phyloP scores from a whole-genome alignment of 2,329 filamentous ascomycete species.

The Leptographium wingfieldii region DNA sequence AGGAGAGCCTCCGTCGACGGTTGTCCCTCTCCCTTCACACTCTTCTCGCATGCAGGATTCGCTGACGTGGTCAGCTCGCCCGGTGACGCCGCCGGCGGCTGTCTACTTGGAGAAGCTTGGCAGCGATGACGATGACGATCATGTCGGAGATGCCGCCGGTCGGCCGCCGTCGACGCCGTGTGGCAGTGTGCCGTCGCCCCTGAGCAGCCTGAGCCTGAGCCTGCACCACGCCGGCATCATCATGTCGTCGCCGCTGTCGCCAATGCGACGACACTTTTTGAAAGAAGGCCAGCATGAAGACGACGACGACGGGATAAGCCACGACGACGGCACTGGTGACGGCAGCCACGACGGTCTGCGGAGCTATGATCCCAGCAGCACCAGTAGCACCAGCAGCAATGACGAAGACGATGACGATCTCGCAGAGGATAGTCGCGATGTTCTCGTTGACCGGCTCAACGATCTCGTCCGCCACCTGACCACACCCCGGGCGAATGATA shows the following conservation, averaged over 20 bases:
- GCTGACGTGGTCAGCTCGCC: conserved; percentile 2
- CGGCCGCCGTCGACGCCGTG: background rate
- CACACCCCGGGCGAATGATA: conserved; percentile 12
- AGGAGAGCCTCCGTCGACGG: background rate
- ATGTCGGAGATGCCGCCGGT: background rate
- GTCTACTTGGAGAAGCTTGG: background rate
- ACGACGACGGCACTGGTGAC: conserved; percentile 16
- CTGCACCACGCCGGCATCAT: conserved; percentile 19
- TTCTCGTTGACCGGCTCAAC: conserved; percentile 31
- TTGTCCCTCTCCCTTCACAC: background rate
- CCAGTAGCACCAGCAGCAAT: too few relatives aligned
- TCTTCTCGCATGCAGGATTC: conserved; percentile 6
- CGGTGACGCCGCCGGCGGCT: conserved; percentile 1
- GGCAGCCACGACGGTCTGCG: conserved; percentile 15
- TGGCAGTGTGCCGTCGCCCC: conserved; percentile 11
- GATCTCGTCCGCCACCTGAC: conserved; percentile 26
- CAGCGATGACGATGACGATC: background rate
- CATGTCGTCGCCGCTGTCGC: conserved; percentile 17
- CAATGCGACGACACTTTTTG: conserved; percentile 18
- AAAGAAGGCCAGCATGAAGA: conserved; percentile 12
- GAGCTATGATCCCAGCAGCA: too few relatives aligned
- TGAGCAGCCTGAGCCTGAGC: conserved; percentile 12
- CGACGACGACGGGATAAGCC: conserved; percentile 7
- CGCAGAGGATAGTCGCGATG: conserved; percentile 27
- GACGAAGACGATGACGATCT: conserved; percentile 14